These are phyloP conservation scores for Heliosperma pusillum DNA, from an alignment of 148 eudicot species.

Conservation along the genomic window DNA sequence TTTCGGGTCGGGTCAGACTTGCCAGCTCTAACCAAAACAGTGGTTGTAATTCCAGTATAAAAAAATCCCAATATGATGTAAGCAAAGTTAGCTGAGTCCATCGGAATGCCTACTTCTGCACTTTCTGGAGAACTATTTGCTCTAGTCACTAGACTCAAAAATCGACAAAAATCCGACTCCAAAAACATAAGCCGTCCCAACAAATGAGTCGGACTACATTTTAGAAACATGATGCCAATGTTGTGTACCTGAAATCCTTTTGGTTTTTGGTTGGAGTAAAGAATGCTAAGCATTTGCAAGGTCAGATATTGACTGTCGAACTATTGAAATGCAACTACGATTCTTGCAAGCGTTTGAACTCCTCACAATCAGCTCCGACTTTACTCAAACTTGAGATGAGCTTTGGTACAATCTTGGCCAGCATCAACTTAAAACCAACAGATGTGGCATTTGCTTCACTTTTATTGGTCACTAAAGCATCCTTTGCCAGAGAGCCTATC, in stretches of 20 bases:
- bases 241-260: neutral
- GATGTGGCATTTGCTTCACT: slow-evolving; percentile 71
- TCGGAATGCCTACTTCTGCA: neutral
- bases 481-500: slow-evolving; percentile 72
- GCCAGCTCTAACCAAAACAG: slow-evolving; percentile 7
- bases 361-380: slow-evolving; percentile 73
- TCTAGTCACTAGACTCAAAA: neutral
- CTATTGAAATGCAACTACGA: slow-evolving; percentile 22
- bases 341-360: slow-evolving; percentile 60
- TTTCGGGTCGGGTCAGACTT: no score
- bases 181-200: slow-evolving; percentile 21
- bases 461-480: slow-evolving; percentile 57
- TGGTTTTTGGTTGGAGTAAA: neutral
- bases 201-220: neutral
- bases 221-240: neutral
- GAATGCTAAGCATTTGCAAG: slow-evolving; percentile 18
- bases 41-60: slow-evolving; percentile 15
- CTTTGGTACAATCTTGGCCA: slow-evolving; percentile 78
- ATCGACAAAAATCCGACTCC: slow-evolving; percentile 13
- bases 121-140: neutral
- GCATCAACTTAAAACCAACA: slow-evolving; percentile 94
- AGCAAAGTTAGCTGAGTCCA: slow-evolving; percentile 21
- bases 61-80: slow-evolving; percentile 29
- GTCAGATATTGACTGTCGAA: neutral
- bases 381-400: slow-evolving; percentile 54